Percentiles rank a stretch among this genome's conserved stretches.
phyloP scores from a whole-genome alignment of 495 filamentous ascomycete species.

The Amniculicola lignicola region DNA sequence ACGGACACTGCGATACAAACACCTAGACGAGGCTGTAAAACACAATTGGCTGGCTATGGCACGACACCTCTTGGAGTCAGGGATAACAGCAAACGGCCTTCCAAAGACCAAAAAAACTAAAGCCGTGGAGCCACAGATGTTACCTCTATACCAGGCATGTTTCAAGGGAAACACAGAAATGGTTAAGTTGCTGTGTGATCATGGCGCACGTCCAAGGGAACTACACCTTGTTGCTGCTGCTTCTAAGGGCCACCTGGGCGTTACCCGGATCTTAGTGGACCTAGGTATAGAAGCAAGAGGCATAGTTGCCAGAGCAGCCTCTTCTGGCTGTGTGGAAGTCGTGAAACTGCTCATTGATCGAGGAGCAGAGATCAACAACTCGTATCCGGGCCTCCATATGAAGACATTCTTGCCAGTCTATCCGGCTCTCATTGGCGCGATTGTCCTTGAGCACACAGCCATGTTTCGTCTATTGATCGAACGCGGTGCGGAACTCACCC shows the following conservation, averaged over 20 bases:
- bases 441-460: background rate
- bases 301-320: background rate
- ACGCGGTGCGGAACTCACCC: background rate
- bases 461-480: background rate
- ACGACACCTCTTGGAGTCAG: too few relatives aligned
- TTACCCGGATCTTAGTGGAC: background rate
- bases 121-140: too few relatives aligned
- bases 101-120: too few relatives aligned
- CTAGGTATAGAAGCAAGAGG: background rate
- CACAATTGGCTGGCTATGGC: too few relatives aligned
- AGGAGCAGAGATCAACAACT: background rate
- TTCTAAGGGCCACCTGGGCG: background rate
- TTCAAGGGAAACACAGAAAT: too few relatives aligned
- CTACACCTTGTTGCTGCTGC: background rate
- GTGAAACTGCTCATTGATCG: background rate
- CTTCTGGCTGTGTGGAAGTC: background rate
- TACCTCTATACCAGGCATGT: too few relatives aligned
- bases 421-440: background rate
- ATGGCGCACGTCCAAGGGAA: background rate
- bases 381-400: too few relatives aligned
- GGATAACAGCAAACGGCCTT: too few relatives aligned
- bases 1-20: too few relatives aligned
- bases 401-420: too few relatives aligned
- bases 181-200: background rate
- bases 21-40: too few relatives aligned